phyloP scores from a whole-genome alignment of 345 rosid species.

The Lepidium aucheri region DNA sequence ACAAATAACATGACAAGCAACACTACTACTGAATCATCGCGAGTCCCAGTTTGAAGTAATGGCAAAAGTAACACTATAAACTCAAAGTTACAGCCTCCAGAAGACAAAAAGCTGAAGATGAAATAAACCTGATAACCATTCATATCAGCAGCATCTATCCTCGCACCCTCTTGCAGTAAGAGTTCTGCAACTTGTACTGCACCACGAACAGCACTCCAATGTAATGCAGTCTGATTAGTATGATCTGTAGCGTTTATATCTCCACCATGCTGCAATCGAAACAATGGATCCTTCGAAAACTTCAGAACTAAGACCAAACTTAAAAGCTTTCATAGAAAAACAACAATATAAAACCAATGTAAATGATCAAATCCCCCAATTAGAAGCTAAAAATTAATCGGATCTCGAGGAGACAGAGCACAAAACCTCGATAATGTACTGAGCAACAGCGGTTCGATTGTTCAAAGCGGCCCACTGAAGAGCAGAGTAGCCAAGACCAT shows the following conservation, averaged over 20 bases:
- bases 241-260: slow-evolving; percentile 75
- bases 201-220: slow-evolving; percentile 97
- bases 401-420: too few relatives aligned
- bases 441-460: slow-evolving; percentile 79
- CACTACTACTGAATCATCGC: not conserved
- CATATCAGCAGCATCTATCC: slow-evolving; percentile 59
- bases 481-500: slow-evolving; percentile 66
- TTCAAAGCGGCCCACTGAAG: slow-evolving; percentile 91
- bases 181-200: slow-evolving; percentile 82
- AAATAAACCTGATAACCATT: slow-evolving; percentile 78
- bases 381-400: not conserved
- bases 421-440: slow-evolving; percentile 58
- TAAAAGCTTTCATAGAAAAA: not conserved
- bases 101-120: not conserved
- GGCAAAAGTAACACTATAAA: not conserved
- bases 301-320: not conserved
- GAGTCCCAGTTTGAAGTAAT: not conserved
- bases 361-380: not conserved
- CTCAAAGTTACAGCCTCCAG: not conserved
- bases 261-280: slow-evolving; percentile 63
- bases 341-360: too few relatives aligned
- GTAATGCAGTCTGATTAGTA: slow-evolving; percentile 86
- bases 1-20: not conserved
- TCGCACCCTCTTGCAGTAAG: slow-evolving; percentile 75
- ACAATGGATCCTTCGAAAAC: not conserved